Evolutionary conservation across 179 eudicot genomes (phyloP), one percentile per base, ranked within the genome.

Genomic region (Vitellaria paradoxa): DNA sequence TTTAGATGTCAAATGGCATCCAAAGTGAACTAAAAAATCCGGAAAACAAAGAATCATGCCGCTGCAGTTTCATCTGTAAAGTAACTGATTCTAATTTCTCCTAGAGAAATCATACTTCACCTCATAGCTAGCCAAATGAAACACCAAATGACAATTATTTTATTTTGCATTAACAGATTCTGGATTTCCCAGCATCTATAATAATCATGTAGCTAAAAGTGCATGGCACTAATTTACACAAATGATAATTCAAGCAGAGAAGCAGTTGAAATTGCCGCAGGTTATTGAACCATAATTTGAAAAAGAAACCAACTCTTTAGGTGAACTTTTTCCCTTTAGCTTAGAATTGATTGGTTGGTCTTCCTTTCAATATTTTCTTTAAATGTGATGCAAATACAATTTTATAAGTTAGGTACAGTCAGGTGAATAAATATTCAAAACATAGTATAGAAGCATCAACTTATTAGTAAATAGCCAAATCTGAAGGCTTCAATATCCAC

Each of bases 401-500:
- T 30, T 30, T 30, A 30, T 2, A 69, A 69, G 37, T 5, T 6
- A 69, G 73, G 21, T 4, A 47, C 23, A 7, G n/a, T 37, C 46
- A 65, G 68, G 14, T 30, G 17, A 65, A 37, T 37, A 14, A 37
- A 8, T n/a, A 26, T 30, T 65, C 46, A 65, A 12, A 47, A 20
- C 17, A 49, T 21, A 7, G 9, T 46, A 10, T 20, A 18, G 4
- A n/a, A 45, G 23, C 24, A 46, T 68, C 72, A 18, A 21, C 37
- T 30, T 30, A 66, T 30, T 66, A 37, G 70, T 8, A n/a, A 1
- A 9, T 1, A n/a, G 72, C 6, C 72, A 46, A 68, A 68, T 20
- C 46, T 45, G 26, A 81, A 55, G 24, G 72, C 30, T 30, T 65
- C 68, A 65, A 67, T 23, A 67, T 67, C 23, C 75, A 55, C 21